These are phyloP conservation scores for Pugionium cornutum DNA, from an alignment of 345 rosid genomes.

Conservation along the genomic window DNA sequence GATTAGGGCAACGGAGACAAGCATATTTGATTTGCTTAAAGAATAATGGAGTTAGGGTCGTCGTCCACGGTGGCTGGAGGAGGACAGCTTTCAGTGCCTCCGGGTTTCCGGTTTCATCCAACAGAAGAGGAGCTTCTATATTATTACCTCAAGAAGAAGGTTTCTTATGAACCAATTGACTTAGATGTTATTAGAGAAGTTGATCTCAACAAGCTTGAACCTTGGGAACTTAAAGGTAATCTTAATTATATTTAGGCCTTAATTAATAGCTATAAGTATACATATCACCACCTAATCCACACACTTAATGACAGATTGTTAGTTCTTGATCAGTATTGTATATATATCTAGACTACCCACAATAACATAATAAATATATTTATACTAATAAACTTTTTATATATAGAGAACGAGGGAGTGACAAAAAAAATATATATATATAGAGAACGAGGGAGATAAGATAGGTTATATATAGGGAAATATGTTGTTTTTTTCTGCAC, in stretches of 20 bases:
- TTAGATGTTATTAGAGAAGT: conserved; percentile 94
- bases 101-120: conserved; percentile 95
- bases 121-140: conserved; percentile 95
- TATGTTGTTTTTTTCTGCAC: conserved; percentile 27
- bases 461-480: not conserved
- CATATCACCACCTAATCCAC: conserved; percentile 28
- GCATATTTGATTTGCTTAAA: conserved; percentile 15
- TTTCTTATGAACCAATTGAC: conserved; percentile 90
- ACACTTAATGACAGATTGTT: conserved; percentile 7
- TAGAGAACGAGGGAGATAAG: not conserved
- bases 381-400: not conserved
- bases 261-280: not conserved
- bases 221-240: conserved; percentile 98
- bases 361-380: not conserved
- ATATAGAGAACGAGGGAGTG: not conserved
- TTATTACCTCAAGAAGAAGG: conserved; percentile 92
- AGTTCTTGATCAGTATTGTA: conserved; percentile 6
- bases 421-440: not conserved
- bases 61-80: conserved; percentile 57
- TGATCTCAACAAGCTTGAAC: conserved; percentile 98
- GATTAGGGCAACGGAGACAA: conserved; percentile 29
- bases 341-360: conserved; percentile 7
- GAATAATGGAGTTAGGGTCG: conserved; percentile 41
- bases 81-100: conserved; percentile 83
- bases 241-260: not conserved